Evolutionary conservation across 495 filamentous ascomycete species (phyloP), one percentile per base, ranked within the genome.

Genomic region (Parmelia sp.): DNA sequence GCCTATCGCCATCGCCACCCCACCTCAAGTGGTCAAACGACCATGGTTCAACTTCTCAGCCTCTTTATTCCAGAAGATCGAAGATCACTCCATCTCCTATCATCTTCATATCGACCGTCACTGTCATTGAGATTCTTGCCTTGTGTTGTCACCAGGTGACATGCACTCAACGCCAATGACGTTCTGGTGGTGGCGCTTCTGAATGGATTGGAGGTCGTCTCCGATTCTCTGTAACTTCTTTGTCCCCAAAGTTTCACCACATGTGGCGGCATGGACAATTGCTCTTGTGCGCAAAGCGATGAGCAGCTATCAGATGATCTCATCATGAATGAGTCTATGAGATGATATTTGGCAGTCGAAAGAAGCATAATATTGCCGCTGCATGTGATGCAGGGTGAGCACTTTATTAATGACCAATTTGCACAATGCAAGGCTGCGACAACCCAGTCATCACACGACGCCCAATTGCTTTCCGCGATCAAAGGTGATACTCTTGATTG

Each of bases 341-440:
- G 27, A 55, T 33, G 14, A n/a, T 31, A 19, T 29, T 55, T 15
- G 29, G 51, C 51, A 33, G 21, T 55, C 2, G 7, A 55, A 53
- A 55, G 27, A 55, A 53, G 49, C 49, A 53, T 55, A 55, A 33
- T 11, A 8, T 33, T 29, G 49, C 51, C 51, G 51, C 51, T 55
- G 51, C 51, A 55, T 8, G 45, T 51, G 45, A 51, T 53, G n/a
- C 3, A 31, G 49, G 49, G 51, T 55, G 51, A 55, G 51, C 51
- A 55, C 51, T 55, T 33, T 55, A 55, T 33, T 33, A 12, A 15
- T 19, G 25, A 53, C 45, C 10, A 49, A n/a, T 0, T 15, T 49
- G 0, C 12, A 17, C 11, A 0, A 27, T 17, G 25, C 11, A 51
- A 51, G 47, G 29, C 51, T 33, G 29, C 51, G 15, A 55, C 27